Evolutionary conservation across 176 grass and related monocot genomes (phyloP).

Genomic region (Panicum miliaceum): DNA sequence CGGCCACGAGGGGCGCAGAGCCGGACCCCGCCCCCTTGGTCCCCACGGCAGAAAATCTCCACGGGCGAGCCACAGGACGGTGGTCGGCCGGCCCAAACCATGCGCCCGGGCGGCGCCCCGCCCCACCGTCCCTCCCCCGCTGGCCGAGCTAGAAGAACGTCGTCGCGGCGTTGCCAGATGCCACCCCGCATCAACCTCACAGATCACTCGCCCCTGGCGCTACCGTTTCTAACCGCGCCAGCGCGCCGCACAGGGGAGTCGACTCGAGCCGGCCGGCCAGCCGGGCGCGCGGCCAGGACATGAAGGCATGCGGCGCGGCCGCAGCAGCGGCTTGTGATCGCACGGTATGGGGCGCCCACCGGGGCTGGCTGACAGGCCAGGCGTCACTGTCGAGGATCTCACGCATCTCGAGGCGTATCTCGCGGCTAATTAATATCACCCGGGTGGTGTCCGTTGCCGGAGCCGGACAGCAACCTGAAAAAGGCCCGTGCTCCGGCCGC

Average conservation of each 20-base stretch:
- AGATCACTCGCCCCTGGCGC: background rate
- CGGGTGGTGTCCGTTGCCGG: background rate
- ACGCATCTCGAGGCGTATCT: slow-evolving; percentile 53
- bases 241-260: too few species aligned
- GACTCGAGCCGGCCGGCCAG: too few species aligned
- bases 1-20: background rate
- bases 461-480: slow-evolving; percentile 2
- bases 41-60: background rate
- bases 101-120: too few species aligned
- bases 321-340: background rate
- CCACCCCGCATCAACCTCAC: background rate
- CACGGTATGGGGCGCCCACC: background rate
- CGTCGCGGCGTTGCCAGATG: too few species aligned
- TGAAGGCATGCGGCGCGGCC: too few species aligned
- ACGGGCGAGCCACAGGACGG: slow-evolving; percentile 15
- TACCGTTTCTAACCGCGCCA: too few species aligned
- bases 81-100: slow-evolving; percentile 10
- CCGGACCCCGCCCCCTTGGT: background rate
- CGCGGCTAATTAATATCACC: background rate
- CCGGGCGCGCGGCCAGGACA: too few species aligned
- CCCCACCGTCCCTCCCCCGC: too few species aligned
- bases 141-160: too few species aligned
- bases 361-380: background rate
- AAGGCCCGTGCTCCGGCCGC: background rate
- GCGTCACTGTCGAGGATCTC: slow-evolving; percentile 38